Evolutionary conservation across 495 filamentous ascomycete species (phyloP).

Genomic region (Cenococcum geophilum): DNA sequence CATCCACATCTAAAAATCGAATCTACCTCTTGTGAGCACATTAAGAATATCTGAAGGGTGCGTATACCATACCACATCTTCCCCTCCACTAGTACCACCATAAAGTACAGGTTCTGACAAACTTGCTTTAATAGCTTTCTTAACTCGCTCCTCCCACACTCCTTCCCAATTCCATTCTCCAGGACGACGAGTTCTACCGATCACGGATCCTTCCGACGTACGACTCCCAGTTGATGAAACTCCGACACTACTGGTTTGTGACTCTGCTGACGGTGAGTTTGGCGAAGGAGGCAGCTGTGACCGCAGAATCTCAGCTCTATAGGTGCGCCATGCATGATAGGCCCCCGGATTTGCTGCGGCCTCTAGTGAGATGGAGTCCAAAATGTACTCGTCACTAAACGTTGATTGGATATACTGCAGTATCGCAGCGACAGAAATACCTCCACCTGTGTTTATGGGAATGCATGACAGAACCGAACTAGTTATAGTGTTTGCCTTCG

Average conservation of each 20-base stretch:
- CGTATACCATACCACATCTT: constrained; percentile 32
- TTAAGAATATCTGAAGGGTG: neutral
- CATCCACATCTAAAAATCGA: constrained; percentile 7
- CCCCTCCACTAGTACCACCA: constrained; percentile 53
- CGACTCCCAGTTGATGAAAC: neutral
- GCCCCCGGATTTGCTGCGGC: constrained; percentile 82
- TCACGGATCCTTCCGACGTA: neutral
- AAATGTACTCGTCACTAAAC: constrained; percentile 67
- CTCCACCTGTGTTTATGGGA: constrained; percentile 6
- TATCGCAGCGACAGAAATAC: constrained; percentile 51
- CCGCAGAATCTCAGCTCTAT: constrained; percentile 41
- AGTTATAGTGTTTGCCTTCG: neutral
- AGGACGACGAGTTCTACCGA: constrained; percentile 48
- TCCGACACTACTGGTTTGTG: neutral
- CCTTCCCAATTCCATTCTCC: constrained; percentile 96
- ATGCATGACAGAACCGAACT: neutral
- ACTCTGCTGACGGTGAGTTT: constrained; percentile 12
- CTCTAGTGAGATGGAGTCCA: constrained; percentile 73
- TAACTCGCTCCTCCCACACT: constrained; percentile 81
- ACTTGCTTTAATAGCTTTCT: constrained; percentile 67
- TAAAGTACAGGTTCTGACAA: constrained; percentile 70
- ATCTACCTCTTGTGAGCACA: constrained; percentile 1
- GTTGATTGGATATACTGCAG: constrained; percentile 73
- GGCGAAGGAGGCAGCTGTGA: constrained; percentile 4
- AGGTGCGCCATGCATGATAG: constrained; percentile 81